phyloP scores from a whole-genome alignment of 108 stramenopile genomes.

The Parietichytrium sp. region DNA sequence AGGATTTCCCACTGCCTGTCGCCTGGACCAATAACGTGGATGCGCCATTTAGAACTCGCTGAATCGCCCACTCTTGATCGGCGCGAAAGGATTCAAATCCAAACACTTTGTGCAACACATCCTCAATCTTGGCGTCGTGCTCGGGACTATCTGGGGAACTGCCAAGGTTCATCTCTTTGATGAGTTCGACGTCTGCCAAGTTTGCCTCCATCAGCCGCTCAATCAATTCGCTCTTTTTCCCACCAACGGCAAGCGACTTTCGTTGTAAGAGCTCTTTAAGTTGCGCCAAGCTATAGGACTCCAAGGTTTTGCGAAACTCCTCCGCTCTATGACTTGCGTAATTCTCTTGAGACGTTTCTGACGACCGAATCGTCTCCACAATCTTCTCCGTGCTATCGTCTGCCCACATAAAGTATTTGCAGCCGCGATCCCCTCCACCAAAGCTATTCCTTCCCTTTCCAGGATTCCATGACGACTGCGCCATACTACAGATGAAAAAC shows the following conservation, averaged over 20 bases:
- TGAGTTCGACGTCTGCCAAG: background rate
- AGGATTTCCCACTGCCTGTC: conserved; percentile 94
- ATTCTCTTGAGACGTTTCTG: background rate
- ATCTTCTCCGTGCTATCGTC: background rate
- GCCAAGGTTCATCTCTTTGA: conserved; percentile 20
- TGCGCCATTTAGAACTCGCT: conserved; percentile 60
- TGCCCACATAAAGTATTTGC: conserved; percentile 31
- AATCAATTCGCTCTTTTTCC: conserved; percentile 4
- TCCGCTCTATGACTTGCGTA: background rate
- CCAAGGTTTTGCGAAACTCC: background rate
- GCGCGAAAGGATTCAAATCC: conserved; percentile 73
- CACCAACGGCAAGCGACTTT: background rate
- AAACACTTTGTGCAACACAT: conserved; percentile 63
- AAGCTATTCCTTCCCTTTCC: background rate
- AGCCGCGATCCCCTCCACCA: background rate
- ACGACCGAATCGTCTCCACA: background rate
- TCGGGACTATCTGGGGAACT: too few species aligned
- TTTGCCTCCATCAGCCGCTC: background rate
- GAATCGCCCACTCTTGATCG: conserved; percentile 87
- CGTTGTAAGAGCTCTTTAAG: background rate
- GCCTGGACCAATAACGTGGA: conserved; percentile 84
- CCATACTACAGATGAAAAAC: conserved; percentile 8
- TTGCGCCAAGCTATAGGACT: background rate
- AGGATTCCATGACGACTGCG: background rate
- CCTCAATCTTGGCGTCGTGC: conserved; percentile 42